phyloP scores from a whole-genome alignment of 257 asterid species.

The Primulina huaijiensis region DNA sequence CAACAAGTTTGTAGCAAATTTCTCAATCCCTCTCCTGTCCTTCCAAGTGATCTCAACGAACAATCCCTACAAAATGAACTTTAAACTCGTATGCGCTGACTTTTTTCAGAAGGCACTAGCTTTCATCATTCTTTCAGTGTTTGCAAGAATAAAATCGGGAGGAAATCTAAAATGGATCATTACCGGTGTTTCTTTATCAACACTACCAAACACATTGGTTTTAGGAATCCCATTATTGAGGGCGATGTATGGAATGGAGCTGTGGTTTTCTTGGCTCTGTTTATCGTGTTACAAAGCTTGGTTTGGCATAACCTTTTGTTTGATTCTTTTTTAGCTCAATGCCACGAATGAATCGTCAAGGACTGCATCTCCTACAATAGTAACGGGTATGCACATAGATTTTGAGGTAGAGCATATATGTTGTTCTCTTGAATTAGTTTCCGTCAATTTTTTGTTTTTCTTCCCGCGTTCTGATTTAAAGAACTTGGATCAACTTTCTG shows the following conservation, averaged over 20 bases:
- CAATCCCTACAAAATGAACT: constrained; percentile 75
- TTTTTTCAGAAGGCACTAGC: constrained; percentile 63
- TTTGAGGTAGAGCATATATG: constrained; percentile 16
- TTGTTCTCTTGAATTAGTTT: constrained; percentile 8
- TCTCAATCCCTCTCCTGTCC: constrained; percentile 77
- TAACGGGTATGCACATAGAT: constrained; percentile 42
- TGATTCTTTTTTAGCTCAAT: constrained; percentile 69
- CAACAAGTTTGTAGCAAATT: constrained; percentile 84
- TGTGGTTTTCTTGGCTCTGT: constrained; percentile 52
- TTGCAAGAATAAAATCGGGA: constrained; percentile 44
- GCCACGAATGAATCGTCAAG: constrained; percentile 44
- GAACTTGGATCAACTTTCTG: constrained; percentile 16
- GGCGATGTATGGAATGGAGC: constrained; percentile 84
- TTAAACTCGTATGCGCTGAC: constrained; percentile 66
- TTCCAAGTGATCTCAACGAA: constrained; percentile 71
- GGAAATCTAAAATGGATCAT: constrained; percentile 68
- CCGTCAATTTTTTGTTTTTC: background rate
- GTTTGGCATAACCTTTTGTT: constrained; percentile 77
- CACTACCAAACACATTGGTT: constrained; percentile 77
- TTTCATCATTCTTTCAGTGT: constrained; percentile 35
- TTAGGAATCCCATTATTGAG: constrained; percentile 73
- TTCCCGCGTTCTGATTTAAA: constrained; percentile 6
- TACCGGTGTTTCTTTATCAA: constrained; percentile 77
- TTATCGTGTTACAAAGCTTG: constrained; percentile 77
- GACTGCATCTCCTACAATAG: constrained; percentile 37